A percentile compares a stretch with the other conserved stretches of the same genome.
Conservation (phyloP, 805 yeast genomes). For the Ogataea pignaliae region DNA sequence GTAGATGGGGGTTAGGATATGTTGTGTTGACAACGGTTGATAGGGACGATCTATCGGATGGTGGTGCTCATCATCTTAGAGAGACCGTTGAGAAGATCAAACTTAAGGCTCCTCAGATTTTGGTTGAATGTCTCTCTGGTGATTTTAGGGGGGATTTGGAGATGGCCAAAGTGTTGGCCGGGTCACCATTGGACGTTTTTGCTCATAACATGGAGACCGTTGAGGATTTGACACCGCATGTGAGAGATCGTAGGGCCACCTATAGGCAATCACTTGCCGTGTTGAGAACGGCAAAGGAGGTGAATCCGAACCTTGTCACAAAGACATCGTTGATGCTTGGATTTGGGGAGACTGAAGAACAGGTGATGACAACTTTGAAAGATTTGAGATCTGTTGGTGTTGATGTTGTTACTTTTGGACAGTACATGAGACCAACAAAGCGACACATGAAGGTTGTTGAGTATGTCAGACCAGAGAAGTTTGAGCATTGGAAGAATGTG, state of each 20-base stretch:
- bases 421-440: slow-evolving; percentile 98
- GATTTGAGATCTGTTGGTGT: slow-evolving; percentile 74
- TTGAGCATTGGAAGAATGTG: slow-evolving; percentile 84
- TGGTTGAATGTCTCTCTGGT: slow-evolving; percentile 92
- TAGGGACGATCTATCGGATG: slow-evolving; percentile 89
- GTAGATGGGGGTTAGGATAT: slow-evolving; percentile 97
- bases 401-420: slow-evolving; percentile 98
- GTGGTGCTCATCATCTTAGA: slow-evolving; percentile 88
- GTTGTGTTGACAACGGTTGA: slow-evolving; percentile 97
- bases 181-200: slow-evolving; percentile 87
- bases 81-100: slow-evolving; percentile 84
- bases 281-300: slow-evolving; percentile 71
- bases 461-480: slow-evolving; percentile 89
- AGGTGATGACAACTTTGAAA: slow-evolving; percentile 65
- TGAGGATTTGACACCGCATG: slow-evolving; percentile 88
- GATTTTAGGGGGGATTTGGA: slow-evolving; percentile 90
- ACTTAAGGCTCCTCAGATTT: slow-evolving; percentile 80
- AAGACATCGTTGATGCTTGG: slow-evolving; percentile 97
- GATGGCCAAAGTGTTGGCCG: slow-evolving; percentile 75
- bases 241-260: slow-evolving; percentile 95
- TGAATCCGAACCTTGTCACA: slow-evolving; percentile 72
- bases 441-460: slow-evolving; percentile 98
- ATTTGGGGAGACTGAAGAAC: slow-evolving; percentile 93
- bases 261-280: slow-evolving; percentile 84
- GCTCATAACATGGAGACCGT: slow-evolving; percentile 98